Evolutionary conservation across 352 stramenopile species (phyloP), one percentile per base, ranked within the genome.

Genomic region (Globisporangium nagaii): DNA sequence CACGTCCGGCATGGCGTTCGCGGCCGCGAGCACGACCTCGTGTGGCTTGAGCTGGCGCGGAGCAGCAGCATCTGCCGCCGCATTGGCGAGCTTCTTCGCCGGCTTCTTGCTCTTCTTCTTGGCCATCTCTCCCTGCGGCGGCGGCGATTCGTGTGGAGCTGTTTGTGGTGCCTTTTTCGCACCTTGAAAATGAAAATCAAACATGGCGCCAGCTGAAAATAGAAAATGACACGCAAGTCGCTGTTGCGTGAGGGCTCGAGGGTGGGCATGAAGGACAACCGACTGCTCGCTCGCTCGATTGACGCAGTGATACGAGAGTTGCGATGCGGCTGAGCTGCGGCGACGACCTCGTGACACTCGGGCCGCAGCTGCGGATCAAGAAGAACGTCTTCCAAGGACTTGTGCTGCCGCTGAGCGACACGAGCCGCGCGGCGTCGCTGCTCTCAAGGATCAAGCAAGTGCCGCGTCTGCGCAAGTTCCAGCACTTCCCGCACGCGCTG

Each of bases 361-460:
- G 80, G 0, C 61, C 78, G 27, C 70, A 79, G 44, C 60, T 88
- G 8, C 54, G 75, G 45, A 43, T 87, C 41, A 85, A 85, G 65
- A 86, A 88, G 58, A 91, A 91, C 47, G 62, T 56, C 0, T 88
- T 88, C 50, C 78, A 88, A 35, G 80, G 73, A n/a, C 58, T 88
- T 3, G 71, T 91, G 22, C 56, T 83, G 17, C 71, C 65, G 39
- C 53, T 87, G 30, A 22, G 40, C 9, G 58, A 68, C 8, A 49
- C 48, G 19, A 45, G 60, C 25, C 11, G 47, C 75, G 17, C 41
- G n/a, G 13, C 17, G 0, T 50, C 61, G 37, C 54, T 74, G 39
- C 28, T 87, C 17, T 32, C 25, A 7, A 40, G 19, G 2, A 20
- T 76, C 48, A 58, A 73, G 53, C 53, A 61, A 52, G 50, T 77